Conservation (phyloP, 129 eudicot species). For the Saussurea involucrata region DNA sequence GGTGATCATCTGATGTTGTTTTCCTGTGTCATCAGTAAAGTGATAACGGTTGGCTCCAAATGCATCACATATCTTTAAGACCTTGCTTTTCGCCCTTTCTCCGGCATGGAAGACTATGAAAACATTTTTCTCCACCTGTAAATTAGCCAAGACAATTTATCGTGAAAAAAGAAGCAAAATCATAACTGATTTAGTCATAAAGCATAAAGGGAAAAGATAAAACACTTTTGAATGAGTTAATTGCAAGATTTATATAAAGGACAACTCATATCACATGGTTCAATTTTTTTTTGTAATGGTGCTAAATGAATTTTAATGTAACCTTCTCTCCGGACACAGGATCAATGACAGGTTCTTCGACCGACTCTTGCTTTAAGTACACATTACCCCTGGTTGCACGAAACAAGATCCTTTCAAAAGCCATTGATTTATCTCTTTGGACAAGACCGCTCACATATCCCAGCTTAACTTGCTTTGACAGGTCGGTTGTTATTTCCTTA, state of each 20-base stretch:
- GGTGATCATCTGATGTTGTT: conserved; percentile 60
- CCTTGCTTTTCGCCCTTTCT: conserved; percentile 82
- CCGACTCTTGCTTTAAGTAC: conserved; percentile 61
- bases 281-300: not conserved
- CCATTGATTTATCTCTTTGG: conserved; percentile 62
- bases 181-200: not conserved
- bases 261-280: not conserved
- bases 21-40: conserved; percentile 65
- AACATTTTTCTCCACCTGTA: conserved; percentile 84
- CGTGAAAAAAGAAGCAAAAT: conserved; percentile 3
- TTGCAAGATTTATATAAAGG: not conserved
- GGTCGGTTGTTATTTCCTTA: conserved; percentile 58
- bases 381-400: conserved; percentile 93
- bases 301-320: not conserved
- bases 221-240: not conserved
- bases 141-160: conserved; percentile 8
- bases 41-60: conserved; percentile 95
- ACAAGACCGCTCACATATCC: conserved; percentile 86
- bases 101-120: conserved; percentile 84
- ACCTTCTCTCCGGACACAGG: conserved; percentile 85
- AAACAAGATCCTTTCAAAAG: conserved; percentile 82
- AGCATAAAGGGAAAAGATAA: not conserved
- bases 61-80: conserved; percentile 86
- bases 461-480: conserved; percentile 70
- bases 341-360: conserved; percentile 63